These are phyloP conservation scores for Xylariales sp. DNA, from an alignment of 2,329 filamentous ascomycete species.

Conservation along the genomic window DNA sequence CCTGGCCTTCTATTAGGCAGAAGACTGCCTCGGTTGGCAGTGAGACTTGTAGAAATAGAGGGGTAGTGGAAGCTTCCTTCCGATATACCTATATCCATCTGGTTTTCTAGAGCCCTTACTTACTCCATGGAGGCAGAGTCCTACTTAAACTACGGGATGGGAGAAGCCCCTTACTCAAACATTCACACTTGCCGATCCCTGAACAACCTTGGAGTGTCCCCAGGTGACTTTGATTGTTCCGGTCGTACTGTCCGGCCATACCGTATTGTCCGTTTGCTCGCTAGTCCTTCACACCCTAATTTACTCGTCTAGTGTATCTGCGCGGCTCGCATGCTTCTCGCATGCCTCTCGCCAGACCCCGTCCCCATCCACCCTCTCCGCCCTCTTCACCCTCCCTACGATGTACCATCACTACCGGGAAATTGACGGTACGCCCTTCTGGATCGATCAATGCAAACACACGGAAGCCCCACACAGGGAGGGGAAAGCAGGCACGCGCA, in stretches of 20 bases:
- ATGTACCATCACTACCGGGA: background rate
- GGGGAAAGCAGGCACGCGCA: constrained; percentile 22
- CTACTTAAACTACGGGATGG: background rate
- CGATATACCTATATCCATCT: too few species aligned
- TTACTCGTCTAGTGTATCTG: background rate
- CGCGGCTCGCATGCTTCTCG: background rate
- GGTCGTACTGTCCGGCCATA: too few species aligned
- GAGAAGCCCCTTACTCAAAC: constrained; percentile 4
- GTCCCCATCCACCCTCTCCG: background rate
- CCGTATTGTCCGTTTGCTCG: constrained; percentile 8
- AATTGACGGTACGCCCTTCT: background rate
- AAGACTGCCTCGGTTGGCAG: too few species aligned
- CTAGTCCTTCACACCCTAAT: background rate
- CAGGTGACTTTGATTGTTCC: too few species aligned
- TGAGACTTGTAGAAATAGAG: too few species aligned
- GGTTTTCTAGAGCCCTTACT: too few species aligned
- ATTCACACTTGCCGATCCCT: background rate
- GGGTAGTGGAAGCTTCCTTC: too few species aligned
- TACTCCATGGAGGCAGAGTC: background rate
- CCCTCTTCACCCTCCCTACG: background rate
- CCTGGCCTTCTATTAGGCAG: too few species aligned
- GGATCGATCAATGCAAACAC: constrained; percentile 31
- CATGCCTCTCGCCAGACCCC: background rate
- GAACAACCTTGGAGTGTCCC: too few species aligned
- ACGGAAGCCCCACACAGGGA: constrained; percentile 22